Base-by-base conservation (phyloP, 1,284 basidiomycete species). In the Rhodotorula sp. region DNA sequence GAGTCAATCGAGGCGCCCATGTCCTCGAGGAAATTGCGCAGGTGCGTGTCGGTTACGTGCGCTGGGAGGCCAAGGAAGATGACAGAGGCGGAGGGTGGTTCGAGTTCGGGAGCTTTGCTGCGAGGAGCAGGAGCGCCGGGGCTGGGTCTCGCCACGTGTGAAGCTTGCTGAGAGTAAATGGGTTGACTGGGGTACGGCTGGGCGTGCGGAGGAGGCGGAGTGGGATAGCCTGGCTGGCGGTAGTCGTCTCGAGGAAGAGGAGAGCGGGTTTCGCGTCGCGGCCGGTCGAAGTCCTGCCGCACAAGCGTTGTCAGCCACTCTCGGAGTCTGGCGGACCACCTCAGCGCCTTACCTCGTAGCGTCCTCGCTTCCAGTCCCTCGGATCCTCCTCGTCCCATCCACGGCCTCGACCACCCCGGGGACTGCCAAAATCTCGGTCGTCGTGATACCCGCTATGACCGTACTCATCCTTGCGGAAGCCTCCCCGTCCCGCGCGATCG, bases 1-100 rank as follows among this genome's bases (percentile, higher is more conserved):
- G 77, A 76, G 51, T 82, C 81, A 57, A 83, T 72, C 15, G 73
- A 62, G 11, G 79, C 79, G 51, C 51, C 77, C 68, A 73, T 60
- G 60, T 72, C 67, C 53, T 77, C 75, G 54, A 77, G 70, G 54
- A 76, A 77, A 52, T 70, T 29, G 24, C 69, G 74, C 0, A 75
- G 58, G 29, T 44, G 49, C 24, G 54, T 52, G 29, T 75, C 72
- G 34, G 44, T 49, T 34, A 68, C 66, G 64, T 70, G 57, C 20
- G 68, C 47, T n/a, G 77, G 77, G 9, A 78, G 67, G n/a, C 76
- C 76, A 27, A 78, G 74, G 11, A 78, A 66, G 22, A 78, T 75
- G 66, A 76, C 77, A 4, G 76, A 76, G 24, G 71, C 66, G 0
- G 73, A 74, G 20, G 68, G 66, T 29, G 73, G 54, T 52, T 73